phyloP scores from a whole-genome alignment of 2,329 filamentous ascomycete genomes.

The Bipolaris gigantea region DNA sequence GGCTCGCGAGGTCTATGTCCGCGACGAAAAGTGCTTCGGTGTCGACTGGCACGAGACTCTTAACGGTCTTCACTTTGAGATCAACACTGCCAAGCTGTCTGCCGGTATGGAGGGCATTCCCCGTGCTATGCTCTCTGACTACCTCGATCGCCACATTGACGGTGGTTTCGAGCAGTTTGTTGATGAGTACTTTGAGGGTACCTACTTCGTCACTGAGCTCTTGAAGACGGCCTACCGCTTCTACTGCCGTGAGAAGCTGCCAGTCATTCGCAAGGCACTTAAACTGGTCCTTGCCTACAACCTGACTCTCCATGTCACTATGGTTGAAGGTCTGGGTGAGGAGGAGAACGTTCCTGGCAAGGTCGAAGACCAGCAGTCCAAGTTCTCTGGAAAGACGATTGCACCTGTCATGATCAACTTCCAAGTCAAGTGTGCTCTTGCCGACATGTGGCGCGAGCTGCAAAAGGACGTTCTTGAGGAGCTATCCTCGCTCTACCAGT shows the following conservation, averaged over 20 bases:
- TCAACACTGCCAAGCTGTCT: slow-evolving; percentile 84
- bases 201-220: slow-evolving; percentile 91
- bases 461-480: slow-evolving; percentile 96
- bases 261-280: slow-evolving; percentile 90
- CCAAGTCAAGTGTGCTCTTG: slow-evolving; percentile 96
- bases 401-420: slow-evolving; percentile 99
- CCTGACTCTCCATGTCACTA: slow-evolving; percentile 88
- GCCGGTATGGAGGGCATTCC: slow-evolving; percentile 88
- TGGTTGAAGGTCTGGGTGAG: slow-evolving; percentile 85
- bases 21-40: slow-evolving; percentile 88
- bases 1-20: slow-evolving; percentile 90
- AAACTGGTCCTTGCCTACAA: slow-evolving; percentile 97
- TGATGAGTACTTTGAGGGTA: slow-evolving; percentile 94
- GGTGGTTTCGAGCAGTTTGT: slow-evolving; percentile 90
- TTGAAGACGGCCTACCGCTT: slow-evolving; percentile 94
- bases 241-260: slow-evolving; percentile 83
- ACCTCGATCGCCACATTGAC: slow-evolving; percentile 93
- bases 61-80: slow-evolving; percentile 77
- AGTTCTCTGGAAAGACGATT: slow-evolving; percentile 85
- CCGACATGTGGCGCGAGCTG: slow-evolving; percentile 96
- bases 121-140: slow-evolving; percentile 78
- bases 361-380: slow-evolving; percentile 83
- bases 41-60: slow-evolving; percentile 90
- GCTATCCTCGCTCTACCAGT: slow-evolving; percentile 89
- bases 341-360: slow-evolving; percentile 79